These are phyloP conservation scores for Cryomyces minteri DNA, from an alignment of 495 filamentous ascomycete genomes.

Conservation along the genomic window DNA sequence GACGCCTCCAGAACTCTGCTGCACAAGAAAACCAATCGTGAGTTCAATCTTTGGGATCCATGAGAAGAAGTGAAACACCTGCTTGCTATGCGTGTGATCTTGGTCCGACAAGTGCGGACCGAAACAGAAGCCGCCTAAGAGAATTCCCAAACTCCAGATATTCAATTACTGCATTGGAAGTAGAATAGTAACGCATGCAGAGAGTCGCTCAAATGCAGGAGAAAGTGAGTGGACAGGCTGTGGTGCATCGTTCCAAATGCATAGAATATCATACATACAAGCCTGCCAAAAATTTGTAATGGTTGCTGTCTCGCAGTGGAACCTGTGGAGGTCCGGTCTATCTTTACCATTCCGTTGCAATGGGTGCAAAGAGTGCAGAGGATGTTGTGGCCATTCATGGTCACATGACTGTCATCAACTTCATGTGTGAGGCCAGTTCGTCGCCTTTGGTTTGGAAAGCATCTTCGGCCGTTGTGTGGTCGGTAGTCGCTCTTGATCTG, in stretches of 20 bases:
- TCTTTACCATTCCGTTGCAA: not conserved
- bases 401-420: conserved; percentile 50
- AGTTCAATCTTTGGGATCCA: too few relatives aligned
- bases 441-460: conserved; percentile 29
- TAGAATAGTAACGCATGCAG: too few relatives aligned
- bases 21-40: too few relatives aligned
- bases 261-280: not conserved
- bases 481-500: conserved; percentile 33
- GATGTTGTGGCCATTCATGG: not conserved
- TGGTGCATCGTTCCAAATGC: not conserved
- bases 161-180: too few relatives aligned
- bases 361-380: too few relatives aligned
- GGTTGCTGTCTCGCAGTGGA: not conserved
- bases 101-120: too few relatives aligned
- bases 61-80: too few relatives aligned
- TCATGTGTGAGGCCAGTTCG: conserved; percentile 37
- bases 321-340: not conserved
- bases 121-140: too few relatives aligned
- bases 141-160: too few relatives aligned
- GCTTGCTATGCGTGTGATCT: too few relatives aligned
- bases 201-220: not conserved
- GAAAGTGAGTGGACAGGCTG: not conserved
- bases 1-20: too few relatives aligned
- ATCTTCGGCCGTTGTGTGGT: conserved; percentile 24
- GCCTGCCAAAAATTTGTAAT: not conserved